Evolutionary conservation across 2,329 filamentous ascomycete species (phyloP), one percentile per base, ranked within the genome.

Genomic region (Chaetothyriales sp.): DNA sequence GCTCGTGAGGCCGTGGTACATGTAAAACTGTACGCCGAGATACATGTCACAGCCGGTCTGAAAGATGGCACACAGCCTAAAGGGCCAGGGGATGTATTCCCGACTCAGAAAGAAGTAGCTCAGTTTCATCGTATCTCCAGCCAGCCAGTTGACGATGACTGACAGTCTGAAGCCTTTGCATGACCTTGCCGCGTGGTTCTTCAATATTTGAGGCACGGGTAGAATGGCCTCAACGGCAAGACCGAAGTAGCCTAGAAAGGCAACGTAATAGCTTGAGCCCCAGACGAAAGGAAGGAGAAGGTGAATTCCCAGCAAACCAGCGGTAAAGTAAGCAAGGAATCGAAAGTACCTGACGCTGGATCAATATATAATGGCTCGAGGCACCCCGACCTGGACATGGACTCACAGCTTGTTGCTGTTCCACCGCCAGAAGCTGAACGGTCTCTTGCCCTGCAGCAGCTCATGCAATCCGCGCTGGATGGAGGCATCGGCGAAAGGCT

Each of bases 401-500:
- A 68, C 70, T 56, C 66, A 73, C 59, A 78, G 77, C 51, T 72
- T 69, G 18, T 73, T 65, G 50, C 64, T 67, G 55, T 69, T 73
- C 79, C 79, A 82, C 60, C 78, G 77, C 79, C 79, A 82, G 62
- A 82, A 82, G 49, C 73, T 70, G 59, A 74, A 81, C 0, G 79
- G 78, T 32, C 79, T 68, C 15, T 64, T 65, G 50, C 62, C 25
- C 53, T 63, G 42, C 51, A 56, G 43, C 42, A 57, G 32, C 46
- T 51, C 54, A 51, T 28, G 59, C 58, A 59, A 45, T 49, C 49
- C 52, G 18, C 49, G 48, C 28, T 54, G 50, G 6, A 18, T 49
- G 39, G 48, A 43, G 48, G 51, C 49, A 12, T 55, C 53, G 50
- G 63, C 66, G 55, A 72, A 72, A 8, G 70, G 61, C 56, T 64